A percentile compares a stretch with the other conserved stretches of the same genome.
These are phyloP conservation scores for Yamadazyma insecticola DNA, from an alignment of 805 yeast genomes.

Conservation along the genomic window DNA sequence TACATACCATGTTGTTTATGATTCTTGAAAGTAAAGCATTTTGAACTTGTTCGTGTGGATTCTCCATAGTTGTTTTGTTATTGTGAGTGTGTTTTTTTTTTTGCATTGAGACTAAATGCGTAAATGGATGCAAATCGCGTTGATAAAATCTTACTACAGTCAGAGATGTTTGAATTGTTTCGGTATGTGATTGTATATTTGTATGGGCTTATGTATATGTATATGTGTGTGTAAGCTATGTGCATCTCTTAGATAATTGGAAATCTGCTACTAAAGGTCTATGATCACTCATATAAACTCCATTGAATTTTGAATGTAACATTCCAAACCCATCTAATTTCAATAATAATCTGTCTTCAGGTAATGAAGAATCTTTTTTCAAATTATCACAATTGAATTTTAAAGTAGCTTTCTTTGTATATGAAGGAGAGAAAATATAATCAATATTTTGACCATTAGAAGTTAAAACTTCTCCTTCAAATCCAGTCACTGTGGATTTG, in stretches of 20 bases:
- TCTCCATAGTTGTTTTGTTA: slow-evolving; percentile 65
- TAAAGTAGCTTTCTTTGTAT: slow-evolving; percentile 11
- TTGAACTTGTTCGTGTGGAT: slow-evolving; percentile 82
- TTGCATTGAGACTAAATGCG: no score
- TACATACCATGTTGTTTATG: slow-evolving; percentile 70
- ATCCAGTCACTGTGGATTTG: slow-evolving; percentile 29
- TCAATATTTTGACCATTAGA: slow-evolving; percentile 28
- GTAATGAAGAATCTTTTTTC: slow-evolving; percentile 2
- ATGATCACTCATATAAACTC: slow-evolving; percentile 32
- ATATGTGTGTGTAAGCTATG: no score
- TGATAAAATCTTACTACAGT: no score
- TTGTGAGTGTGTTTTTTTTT: no score
- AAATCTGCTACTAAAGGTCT: slow-evolving; percentile 31
- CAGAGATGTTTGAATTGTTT: no score
- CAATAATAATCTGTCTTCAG: slow-evolving; percentile 12
- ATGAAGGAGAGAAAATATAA: slow-evolving; percentile 26
- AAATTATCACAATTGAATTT: slow-evolving; percentile 10
- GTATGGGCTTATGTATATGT: no score
- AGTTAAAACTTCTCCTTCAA: slow-evolving; percentile 19
- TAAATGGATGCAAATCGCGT: no score
- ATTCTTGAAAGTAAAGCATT: slow-evolving; percentile 71
- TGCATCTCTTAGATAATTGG: slow-evolving; percentile 1
- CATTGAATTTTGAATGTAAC: slow-evolving; percentile 29
- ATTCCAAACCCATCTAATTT: slow-evolving; percentile 22
- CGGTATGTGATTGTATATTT: no score